Conservation (phyloP, 2,329 filamentous ascomycete genomes). For the Colletotrichum siamense region DNA sequence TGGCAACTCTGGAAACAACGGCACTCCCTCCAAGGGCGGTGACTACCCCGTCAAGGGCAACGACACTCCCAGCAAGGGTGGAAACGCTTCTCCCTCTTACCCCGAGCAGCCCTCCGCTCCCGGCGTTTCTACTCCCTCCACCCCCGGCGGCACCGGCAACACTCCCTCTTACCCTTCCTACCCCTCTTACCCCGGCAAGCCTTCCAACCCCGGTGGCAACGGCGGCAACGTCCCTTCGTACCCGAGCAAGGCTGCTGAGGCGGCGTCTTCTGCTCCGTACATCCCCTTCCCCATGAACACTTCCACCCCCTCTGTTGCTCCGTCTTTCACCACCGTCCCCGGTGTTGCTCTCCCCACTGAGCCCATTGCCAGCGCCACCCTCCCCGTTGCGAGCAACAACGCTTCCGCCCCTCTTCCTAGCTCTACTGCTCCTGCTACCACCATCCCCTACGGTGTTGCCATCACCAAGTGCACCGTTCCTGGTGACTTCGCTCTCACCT, state of each 20-base stretch:
- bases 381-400: slow-evolving; percentile 14
- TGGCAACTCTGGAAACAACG: not conserved
- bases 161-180: not conserved
- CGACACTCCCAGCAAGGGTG: not conserved
- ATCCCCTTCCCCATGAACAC: slow-evolving; percentile 12
- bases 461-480: slow-evolving; percentile 36
- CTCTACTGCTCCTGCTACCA: slow-evolving; percentile 37
- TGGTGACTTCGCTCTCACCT: slow-evolving; percentile 48
- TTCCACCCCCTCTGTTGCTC: not conserved
- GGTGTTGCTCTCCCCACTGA: slow-evolving; percentile 11
- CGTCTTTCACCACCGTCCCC: slow-evolving; percentile 5
- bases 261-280: not conserved
- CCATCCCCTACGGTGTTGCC: slow-evolving; percentile 35
- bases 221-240: not conserved
- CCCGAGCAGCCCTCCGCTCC: not conserved
- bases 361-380: slow-evolving; percentile 7
- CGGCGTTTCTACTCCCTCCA: not conserved
- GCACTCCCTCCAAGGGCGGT: not conserved
- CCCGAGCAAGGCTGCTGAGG: slow-evolving; percentile 5
- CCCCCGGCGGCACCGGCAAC: not conserved
- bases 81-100: not conserved
- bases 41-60: not conserved
- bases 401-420: not conserved
- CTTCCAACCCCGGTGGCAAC: not conserved
- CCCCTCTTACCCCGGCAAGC: not conserved